Conservation (phyloP, 2,329 filamentous ascomycete species). For the Leptodontidium sp. region DNA sequence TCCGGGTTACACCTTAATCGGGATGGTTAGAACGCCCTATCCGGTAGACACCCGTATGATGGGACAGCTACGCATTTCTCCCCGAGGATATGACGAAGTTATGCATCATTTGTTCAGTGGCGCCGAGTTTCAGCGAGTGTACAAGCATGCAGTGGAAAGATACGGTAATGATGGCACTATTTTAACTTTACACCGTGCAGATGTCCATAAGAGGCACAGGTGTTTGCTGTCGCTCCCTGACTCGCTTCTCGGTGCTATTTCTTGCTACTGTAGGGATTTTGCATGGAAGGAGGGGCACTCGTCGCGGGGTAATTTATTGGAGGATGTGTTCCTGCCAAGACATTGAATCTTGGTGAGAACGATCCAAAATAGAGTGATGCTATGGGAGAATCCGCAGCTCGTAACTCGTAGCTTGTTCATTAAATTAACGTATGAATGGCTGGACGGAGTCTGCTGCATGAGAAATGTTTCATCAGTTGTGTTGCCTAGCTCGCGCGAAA, state of each 20-base stretch:
- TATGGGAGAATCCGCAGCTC: too few relatives aligned
- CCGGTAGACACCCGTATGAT: neutral
- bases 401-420: too few relatives aligned
- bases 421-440: too few relatives aligned
- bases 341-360: too few relatives aligned
- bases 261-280: neutral
- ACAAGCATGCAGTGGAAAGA: neutral
- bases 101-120: neutral
- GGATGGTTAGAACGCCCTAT: neutral
- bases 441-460: too few relatives aligned
- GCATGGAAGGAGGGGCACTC: neutral
- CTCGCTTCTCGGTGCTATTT: neutral
- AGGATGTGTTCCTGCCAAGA: neutral
- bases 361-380: too few relatives aligned
- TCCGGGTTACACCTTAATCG: neutral
- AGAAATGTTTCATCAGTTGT: neutral
- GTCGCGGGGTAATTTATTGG: neutral
- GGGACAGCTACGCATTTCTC: slow-evolving; percentile 5
- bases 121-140: slow-evolving; percentile 8
- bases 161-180: neutral
- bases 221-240: neutral
- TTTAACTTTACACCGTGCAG: neutral
- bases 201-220: slow-evolving; percentile 4
- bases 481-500: neutral
- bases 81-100: slow-evolving; percentile 13